Evolutionary conservation across 768 basidiomycete species (phyloP), one percentile per base, ranked within the genome.

Genomic region (Boletus huronensis): DNA sequence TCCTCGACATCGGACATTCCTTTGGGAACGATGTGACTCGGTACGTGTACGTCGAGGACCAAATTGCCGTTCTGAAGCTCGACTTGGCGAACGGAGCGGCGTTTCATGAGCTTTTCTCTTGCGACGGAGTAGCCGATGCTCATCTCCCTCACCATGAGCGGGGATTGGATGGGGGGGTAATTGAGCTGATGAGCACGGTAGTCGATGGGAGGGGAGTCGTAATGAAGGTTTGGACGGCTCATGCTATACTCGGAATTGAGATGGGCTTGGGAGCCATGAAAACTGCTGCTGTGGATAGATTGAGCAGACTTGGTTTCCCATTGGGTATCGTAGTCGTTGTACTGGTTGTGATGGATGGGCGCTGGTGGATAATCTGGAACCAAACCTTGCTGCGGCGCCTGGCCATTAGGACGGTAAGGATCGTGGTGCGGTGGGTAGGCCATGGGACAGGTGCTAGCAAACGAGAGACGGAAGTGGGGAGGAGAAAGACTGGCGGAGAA

Each of bases 11-110:
- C 73, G 14, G 75, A 69, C 72, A 81, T 82, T 53, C 79, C 80
- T 36, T 78, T 77, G n/a, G 89, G 89, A 29, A 92, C 71, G 64
- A 93, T 91, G 59, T 85, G 82, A 41, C 81, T 79, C 3, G 92
- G 92, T 3, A 91, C 91, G 26, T 79, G 83, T 45, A 91, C 82
- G 65, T 94, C 92, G 53, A 93, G 80, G 19, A 94, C 88, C 43
- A 94, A 73, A 70, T 94, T 94, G 36, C 92, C 92, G 52, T 90
- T 77, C 67, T 84, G 78, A 35, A 94, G 82, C 62, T 85, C 84
- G 55, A 94, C 87, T 60, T 91, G 86, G 54, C 86, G 82, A 40
- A 90, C 77, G 36, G 88, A 88, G 49, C 90, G 79, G 40, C 86
- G 83, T 66, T 86, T 89, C 83, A 93, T 83, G 72, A 92, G 81